phyloP scores from a whole-genome alignment of 371 early-diverging fungal species.

The Mucor circinelloides region DNA sequence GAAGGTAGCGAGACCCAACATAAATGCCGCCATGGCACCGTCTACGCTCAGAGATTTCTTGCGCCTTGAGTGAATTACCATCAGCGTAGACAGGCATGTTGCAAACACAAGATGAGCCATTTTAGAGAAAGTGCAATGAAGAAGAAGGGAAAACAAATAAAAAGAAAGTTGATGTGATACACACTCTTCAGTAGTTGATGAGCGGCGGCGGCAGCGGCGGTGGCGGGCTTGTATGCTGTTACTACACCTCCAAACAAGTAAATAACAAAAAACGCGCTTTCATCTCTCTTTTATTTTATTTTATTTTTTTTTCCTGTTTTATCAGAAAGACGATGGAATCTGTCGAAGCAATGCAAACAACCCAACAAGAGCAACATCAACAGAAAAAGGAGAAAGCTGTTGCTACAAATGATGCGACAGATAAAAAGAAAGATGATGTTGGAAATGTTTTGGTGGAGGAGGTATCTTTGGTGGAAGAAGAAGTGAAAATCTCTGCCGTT shows the following conservation, averaged over 20 bases:
- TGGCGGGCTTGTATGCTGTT: no score
- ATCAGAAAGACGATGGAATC: neutral
- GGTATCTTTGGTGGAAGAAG: neutral
- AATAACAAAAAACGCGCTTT: neutral
- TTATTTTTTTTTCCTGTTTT: neutral
- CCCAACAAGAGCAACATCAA: neutral
- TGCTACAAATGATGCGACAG: neutral
- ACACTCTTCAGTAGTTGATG: neutral
- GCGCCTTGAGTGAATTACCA: conserved; percentile 58
- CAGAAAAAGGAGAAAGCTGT: neutral
- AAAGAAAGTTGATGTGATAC: neutral
- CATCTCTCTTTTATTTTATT: neutral
- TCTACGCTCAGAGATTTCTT: conserved; percentile 73
- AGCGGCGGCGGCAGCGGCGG: no score
- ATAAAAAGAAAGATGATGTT: neutral
- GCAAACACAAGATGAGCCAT: conserved; percentile 43
- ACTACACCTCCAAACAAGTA: neutral
- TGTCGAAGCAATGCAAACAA: neutral
- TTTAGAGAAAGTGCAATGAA: neutral
- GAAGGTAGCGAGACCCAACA: conserved; percentile 77
- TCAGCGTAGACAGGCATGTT: conserved; percentile 43
- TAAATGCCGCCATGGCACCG: conserved; percentile 76
- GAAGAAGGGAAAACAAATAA: conserved; percentile 3
- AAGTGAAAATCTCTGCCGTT: neutral
- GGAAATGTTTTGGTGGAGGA: neutral